A percentile compares a stretch with the other conserved stretches of the same genome.
Evolutionary conservation across 345 rosid genomes (phyloP).

Genomic region (Arabis hirsuta): DNA sequence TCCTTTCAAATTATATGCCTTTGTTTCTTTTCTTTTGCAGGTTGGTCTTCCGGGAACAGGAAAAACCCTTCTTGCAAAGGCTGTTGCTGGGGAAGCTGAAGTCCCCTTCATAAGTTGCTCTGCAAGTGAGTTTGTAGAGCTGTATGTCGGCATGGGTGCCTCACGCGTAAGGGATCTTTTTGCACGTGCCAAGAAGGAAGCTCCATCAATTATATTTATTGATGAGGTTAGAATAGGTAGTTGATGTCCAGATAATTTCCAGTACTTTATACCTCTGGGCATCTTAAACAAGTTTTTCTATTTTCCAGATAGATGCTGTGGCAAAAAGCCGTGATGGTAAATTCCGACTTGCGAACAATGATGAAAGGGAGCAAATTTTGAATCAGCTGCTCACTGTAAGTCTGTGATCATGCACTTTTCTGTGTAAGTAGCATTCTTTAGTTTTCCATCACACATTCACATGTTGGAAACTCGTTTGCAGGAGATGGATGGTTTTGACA

Average conservation of each 20-base stretch:
- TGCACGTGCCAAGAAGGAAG: constrained; percentile 95
- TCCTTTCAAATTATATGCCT: constrained; percentile 20
- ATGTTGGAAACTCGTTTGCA: constrained; percentile 42
- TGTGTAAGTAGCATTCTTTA: background rate
- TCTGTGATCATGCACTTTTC: constrained; percentile 19
- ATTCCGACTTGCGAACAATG: constrained; percentile 82
- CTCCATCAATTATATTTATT: constrained; percentile 93
- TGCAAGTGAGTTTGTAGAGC: constrained; percentile 94
- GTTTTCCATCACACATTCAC: constrained; percentile 12
- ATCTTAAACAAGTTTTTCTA: constrained; percentile 14
- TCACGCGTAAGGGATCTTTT: constrained; percentile 97
- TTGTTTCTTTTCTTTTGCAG: constrained; percentile 51
- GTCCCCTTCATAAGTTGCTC: constrained; percentile 96
- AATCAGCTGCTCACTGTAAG: constrained; percentile 95
- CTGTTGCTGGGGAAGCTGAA: constrained; percentile 96
- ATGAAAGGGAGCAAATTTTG: constrained; percentile 97
- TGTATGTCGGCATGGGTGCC: constrained; percentile 99
- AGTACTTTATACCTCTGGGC: background rate
- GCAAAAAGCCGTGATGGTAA: constrained; percentile 98
- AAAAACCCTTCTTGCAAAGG: constrained; percentile 90
- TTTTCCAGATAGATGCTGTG: constrained; percentile 90
- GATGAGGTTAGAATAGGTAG: constrained; percentile 69
- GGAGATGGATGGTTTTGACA: constrained; percentile 99
- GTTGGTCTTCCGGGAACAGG: constrained; percentile 99
- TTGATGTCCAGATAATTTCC: constrained; percentile 4